Base-by-base conservation (phyloP, 495 filamentous ascomycete genomes). In the Hypoxylon lienhwacheense region DNA sequence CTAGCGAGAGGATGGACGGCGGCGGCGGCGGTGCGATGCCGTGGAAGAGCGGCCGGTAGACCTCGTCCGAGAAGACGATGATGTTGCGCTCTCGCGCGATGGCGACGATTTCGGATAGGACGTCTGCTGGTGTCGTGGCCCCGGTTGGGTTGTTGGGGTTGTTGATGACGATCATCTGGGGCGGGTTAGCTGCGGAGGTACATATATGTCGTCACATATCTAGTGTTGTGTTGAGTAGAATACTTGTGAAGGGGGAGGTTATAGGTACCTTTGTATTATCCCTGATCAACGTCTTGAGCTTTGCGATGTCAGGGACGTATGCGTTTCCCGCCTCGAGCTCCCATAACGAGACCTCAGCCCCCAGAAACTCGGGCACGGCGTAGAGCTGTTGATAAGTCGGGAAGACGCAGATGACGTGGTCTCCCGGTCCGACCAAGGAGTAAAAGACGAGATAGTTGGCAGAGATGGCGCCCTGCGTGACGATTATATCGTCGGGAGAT, bases 91-190 rank as follows among this genome's bases (percentile, higher is more conserved):
- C 66, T 17, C 72, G 69, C 4, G 89, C 89, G 42, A 93, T 68
- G 2, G 82, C 73, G 22, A 91, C 75, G 32, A 95, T 77, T 10
- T 77, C 56, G 14, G 81, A 59, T 2, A 95, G 74, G 5, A 80
- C 77, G 0, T 77, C 57, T 45, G 73, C 80, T 0, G 85, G 81
- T 32, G 87, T 83, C 19, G 87, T 81, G 16, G 85, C 81, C 12
- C 91, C 89, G 0, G 87, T 92, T 2, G 91, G 90, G 63, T 96
- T 96, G 66, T 95, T 89, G 0, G 91, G 90, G 55, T 95, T 96
- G 66, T 88, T 92, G 63, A 74, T 67, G 17, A 81, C 66, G 44
- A 76, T 73, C 67, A 76, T 73, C 66, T 70, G 20, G 20, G 16
- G 32, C 39, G 22, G 48, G 40, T 17, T 37, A 8, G 7, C 41